Conservation (phyloP, 2,329 filamentous ascomycete genomes). For the Cordyceps javanica region DNA sequence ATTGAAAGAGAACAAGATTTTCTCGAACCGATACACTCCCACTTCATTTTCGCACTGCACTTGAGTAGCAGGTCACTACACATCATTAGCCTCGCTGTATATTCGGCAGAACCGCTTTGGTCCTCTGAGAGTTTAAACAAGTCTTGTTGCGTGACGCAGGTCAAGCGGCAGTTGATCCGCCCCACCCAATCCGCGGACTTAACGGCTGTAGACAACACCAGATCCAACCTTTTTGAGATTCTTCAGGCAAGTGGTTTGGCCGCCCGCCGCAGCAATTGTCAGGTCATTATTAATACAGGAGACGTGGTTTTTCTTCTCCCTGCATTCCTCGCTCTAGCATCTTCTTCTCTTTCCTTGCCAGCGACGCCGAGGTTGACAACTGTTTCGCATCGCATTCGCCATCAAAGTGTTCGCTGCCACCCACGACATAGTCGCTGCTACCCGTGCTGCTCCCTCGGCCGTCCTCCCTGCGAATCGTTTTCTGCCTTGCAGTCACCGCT, state of each 20-base stretch:
- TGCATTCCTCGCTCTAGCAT: background rate
- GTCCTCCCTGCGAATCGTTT: background rate
- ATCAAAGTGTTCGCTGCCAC: background rate
- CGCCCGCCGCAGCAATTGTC: background rate
- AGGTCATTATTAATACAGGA: conserved; percentile 6
- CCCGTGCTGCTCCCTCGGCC: too few relatives aligned
- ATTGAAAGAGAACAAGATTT: background rate
- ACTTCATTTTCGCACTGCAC: background rate
- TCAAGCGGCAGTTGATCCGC: background rate
- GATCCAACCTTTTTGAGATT: conserved; percentile 1
- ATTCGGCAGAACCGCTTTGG: background rate
- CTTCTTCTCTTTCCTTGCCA: background rate
- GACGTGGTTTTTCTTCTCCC: background rate
- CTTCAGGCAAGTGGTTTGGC: background rate
- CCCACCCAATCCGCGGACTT: conserved; percentile 8
- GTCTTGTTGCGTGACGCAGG: background rate
- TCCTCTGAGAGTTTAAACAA: background rate
- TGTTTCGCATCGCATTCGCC: background rate
- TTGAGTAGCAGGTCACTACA: too few relatives aligned
- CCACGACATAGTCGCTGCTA: background rate
- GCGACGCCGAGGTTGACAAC: background rate
- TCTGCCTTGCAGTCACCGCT: background rate
- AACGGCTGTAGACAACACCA: conserved; percentile 3
- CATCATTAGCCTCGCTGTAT: background rate
- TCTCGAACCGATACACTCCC: background rate